Percentiles rank a stretch among this genome's conserved stretches.
phyloP scores from a whole-genome alignment of 2,329 filamentous ascomycete species.

The Penicillium sp. region DNA sequence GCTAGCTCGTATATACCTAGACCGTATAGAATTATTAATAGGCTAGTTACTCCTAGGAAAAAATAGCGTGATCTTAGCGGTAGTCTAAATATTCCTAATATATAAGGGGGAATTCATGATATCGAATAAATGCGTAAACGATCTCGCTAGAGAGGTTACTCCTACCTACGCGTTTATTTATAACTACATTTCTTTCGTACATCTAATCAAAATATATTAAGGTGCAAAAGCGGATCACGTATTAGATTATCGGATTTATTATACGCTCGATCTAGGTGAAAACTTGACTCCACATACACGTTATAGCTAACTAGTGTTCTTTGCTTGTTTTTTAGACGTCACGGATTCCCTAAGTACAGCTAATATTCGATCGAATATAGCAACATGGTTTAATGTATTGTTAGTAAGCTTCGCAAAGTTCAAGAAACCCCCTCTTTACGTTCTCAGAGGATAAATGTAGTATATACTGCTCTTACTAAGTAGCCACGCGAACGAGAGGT shows the following conservation, averaged over 20 bases:
- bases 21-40: too few relatives aligned
- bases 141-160: too few relatives aligned
- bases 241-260: slow-evolving; percentile 1
- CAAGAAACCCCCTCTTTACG: slow-evolving; percentile 7
- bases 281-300: slow-evolving; percentile 3
- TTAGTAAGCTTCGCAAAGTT: slow-evolving; percentile 6
- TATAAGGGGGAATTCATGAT: too few relatives aligned
- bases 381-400: slow-evolving; percentile 3
- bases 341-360: background rate
- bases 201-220: background rate
- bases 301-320: slow-evolving; percentile 1
- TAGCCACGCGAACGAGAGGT: slow-evolving; percentile 12
- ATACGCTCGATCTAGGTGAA: background rate
- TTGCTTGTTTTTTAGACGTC: background rate
- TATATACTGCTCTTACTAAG: slow-evolving; percentile 2
- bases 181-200: background rate
- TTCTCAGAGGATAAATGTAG: slow-evolving; percentile 8
- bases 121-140: too few relatives aligned
- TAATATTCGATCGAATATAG: slow-evolving; percentile 1
- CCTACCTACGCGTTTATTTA: background rate
- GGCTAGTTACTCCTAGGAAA: too few relatives aligned
- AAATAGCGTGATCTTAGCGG: too few relatives aligned
- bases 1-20: too few relatives aligned
- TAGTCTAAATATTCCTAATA: too few relatives aligned
- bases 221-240: slow-evolving; percentile 5